Base-by-base conservation (phyloP, 768 basidiomycete genomes). In the Rickenella mellea region DNA sequence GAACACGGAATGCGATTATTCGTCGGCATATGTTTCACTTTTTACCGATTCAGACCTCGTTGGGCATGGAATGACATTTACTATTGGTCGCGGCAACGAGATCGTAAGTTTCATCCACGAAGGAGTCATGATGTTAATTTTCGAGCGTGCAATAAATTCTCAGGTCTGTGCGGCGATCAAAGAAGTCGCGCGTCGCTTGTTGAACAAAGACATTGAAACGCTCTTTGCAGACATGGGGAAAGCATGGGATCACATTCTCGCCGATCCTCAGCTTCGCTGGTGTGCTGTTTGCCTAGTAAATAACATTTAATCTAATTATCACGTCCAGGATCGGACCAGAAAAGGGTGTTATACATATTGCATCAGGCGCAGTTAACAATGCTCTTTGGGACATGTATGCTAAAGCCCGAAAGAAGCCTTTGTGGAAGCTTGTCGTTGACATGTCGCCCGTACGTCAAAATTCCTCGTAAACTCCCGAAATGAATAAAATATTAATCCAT, bases 1-100 rank as follows among this genome's bases (percentile, higher is more conserved):
- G 90, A 94, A 96, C 62, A 84, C 85, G 25, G 88, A 89, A 43
- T 94, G 91, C 63, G 93, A 96, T 64, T 96, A 96, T 63, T 92
- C 89, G 2, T 87, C 91, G 2, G 93, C 93, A 5, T 96, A 96
- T 58, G 70, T 96, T 33, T 73, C 79, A 19, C 69, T 97, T 43
- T 64, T 74, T 47, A 93, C 86, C 3, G 54, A 64, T 30, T 53
- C 65, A 4, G 71, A 78, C 40, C 77, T 93, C 32, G 71, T 80
- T 37, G 89, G 92, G n/a, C 78, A 90, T 51, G 90, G 89, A 42
- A 88, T 91, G 88, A 91, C 90, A 3, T 93, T 93, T 59, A 92
- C 91, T 9, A 92, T 90, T 50, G 90, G 90, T 0, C 80, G 93
- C 30, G 93, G 93, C 22, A 97, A 92, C 55, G 93, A 98, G 47